These are phyloP conservation scores for Apiospora sp. DNA, from an alignment of 2,329 filamentous ascomycete species.

Conservation along the genomic window DNA sequence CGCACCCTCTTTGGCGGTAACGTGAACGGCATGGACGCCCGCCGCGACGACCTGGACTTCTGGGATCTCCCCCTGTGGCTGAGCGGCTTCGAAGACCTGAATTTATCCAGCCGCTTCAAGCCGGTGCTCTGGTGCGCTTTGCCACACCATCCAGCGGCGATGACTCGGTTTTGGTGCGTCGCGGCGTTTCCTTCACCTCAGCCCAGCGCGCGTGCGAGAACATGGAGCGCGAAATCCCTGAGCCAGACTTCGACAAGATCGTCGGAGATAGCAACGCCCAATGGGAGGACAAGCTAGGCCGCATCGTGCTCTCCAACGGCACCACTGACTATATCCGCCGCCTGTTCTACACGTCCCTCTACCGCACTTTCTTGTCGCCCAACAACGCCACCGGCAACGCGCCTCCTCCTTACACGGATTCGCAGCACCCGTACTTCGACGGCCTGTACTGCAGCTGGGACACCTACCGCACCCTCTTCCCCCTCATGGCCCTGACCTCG, in stretches of 20 bases:
- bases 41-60: constrained; percentile 1
- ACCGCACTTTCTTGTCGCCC: constrained; percentile 20
- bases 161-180: neutral
- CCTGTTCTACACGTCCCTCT: constrained; percentile 9
- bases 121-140: constrained; percentile 14
- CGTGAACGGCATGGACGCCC: neutral
- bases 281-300: constrained; percentile 16
- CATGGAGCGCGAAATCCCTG: constrained; percentile 16
- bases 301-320: neutral
- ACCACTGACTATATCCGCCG: neutral
- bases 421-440: constrained; percentile 12
- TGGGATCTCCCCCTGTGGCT: constrained; percentile 2
- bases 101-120: neutral
- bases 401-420: neutral
- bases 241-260: constrained; percentile 1
- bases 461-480: constrained; percentile 19
- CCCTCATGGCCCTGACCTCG: constrained; percentile 19
- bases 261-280: neutral
- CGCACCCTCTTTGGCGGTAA: neutral
- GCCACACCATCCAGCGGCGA: neutral
- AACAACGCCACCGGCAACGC: constrained; percentile 22
- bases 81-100: constrained; percentile 8
- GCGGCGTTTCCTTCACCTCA: constrained; percentile 7
- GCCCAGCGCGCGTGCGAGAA: constrained; percentile 13
- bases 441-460: constrained; percentile 26